Evolutionary conservation across 495 filamentous ascomycete species (phyloP), one percentile per base, ranked within the genome.

Genomic region (Daldinia bambusicola): DNA sequence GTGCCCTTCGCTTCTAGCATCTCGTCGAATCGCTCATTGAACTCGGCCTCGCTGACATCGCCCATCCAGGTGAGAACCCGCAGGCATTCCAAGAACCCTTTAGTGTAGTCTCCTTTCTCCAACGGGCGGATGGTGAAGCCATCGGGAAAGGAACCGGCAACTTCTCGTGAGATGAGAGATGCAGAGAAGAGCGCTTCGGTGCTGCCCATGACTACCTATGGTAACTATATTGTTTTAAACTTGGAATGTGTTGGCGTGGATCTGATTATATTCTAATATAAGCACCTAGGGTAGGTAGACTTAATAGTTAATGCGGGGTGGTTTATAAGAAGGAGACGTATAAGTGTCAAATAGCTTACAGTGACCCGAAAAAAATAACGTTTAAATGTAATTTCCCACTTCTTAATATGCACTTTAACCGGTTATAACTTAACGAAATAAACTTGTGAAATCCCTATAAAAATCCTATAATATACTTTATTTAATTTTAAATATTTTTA

Each of bases 1-100:
- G 89, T 89, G 63, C 90, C 91, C 61, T 85, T 88, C 0, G 76
- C 74, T 51, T 88, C 86, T 41, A 80, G 81, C 85, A 97, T 94
- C 86, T 90, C 94, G 60, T 93, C 88, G 74, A 90, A 96, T n/a
- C 91, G 87, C 76, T 86, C 80, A 53, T 85, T 80, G 87, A 91
- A 97, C 18, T 85, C 80, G 43, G 85, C 83, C 77, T 91, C 85
- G 32, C 81, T 84, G 66, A 95, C 88, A 32, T 95, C 92, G 57
- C 92, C 93, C 26, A 95, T 92, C 55, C 88, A 90, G 2, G 93
- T 97, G 57, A 97, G 84, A 31, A 95, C 92, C 22, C 88, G 85
- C 61, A 97, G 84, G 34, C 92, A 91, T 75, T 94, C 91, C 22
- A 96, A 86, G 79, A 94, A 93, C 16, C 89, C 88, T 12, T 81